Evolutionary conservation across 1,284 basidiomycete genomes (phyloP).

Genomic region (Anthracocystis walkeri): DNA sequence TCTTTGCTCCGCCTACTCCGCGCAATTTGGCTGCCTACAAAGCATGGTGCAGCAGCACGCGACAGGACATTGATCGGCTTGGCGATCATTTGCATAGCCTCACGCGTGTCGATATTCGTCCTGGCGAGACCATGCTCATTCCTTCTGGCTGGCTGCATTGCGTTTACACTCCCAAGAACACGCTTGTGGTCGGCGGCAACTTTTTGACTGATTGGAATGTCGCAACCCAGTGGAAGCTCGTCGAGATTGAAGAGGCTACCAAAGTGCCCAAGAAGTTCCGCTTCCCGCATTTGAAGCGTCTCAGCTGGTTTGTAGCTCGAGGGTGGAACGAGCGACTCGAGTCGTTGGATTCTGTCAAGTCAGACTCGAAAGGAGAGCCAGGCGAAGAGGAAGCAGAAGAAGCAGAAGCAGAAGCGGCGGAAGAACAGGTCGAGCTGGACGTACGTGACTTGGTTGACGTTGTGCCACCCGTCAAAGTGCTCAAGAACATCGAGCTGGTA

Average conservation of each 20-base stretch:
- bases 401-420: background rate
- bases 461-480: slow-evolving; percentile 26
- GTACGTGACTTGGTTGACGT: slow-evolving; percentile 9
- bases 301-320: slow-evolving; percentile 69
- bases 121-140: slow-evolving; percentile 87
- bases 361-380: background rate
- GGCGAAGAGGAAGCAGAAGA: background rate
- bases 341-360: slow-evolving; percentile 1
- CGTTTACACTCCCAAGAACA: slow-evolving; percentile 90
- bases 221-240: slow-evolving; percentile 77
- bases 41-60: slow-evolving; percentile 78
- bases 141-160: slow-evolving; percentile 90
- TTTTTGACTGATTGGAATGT: slow-evolving; percentile 70
- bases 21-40: slow-evolving; percentile 89
- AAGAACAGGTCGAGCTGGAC: background rate
- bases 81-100: slow-evolving; percentile 91
- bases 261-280: slow-evolving; percentile 94
- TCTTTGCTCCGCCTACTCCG: slow-evolving; percentile 87
- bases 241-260: slow-evolving; percentile 91
- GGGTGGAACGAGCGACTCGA: slow-evolving; percentile 53
- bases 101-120: slow-evolving; percentile 80
- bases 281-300: slow-evolving; percentile 76
- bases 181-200: slow-evolving; percentile 96
- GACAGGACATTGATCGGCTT: slow-evolving; percentile 88
- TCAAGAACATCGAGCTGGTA: slow-evolving; percentile 33